A percentile compares a stretch with the other conserved stretches of the same genome.
phyloP scores from a whole-genome alignment of 148 eudicot genomes.

The Talinum fruticosum region DNA sequence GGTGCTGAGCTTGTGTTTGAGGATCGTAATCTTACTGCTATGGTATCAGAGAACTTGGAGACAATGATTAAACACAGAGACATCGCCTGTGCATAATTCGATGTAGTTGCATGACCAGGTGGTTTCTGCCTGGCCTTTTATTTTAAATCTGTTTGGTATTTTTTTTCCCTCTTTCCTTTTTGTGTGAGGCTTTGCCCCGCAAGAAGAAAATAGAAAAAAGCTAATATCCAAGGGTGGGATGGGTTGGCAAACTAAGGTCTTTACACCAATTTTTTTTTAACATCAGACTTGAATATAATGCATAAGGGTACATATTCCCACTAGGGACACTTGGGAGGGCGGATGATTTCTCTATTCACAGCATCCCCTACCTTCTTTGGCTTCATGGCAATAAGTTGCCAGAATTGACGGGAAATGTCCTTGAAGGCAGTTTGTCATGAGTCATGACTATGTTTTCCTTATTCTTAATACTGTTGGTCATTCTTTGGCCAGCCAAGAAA shows the following conservation, averaged over 20 bases:
- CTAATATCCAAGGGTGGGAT: neutral
- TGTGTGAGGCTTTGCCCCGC: too few species aligned
- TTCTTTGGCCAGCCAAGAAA: neutral
- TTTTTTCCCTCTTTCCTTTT: neutral
- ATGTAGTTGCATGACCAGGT: slow-evolving; percentile 14
- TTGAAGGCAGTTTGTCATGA: neutral
- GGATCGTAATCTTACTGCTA: slow-evolving; percentile 77
- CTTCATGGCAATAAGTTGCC: neutral
- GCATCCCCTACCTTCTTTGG: neutral
- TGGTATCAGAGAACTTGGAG: slow-evolving; percentile 78
- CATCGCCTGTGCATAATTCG: slow-evolving; percentile 42
- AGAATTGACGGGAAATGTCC: neutral
- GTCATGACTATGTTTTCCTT: neutral
- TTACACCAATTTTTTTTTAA: neutral
- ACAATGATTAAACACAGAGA: slow-evolving; percentile 63
- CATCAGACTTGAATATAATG: neutral
- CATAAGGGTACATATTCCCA: neutral
- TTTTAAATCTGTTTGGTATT: neutral
- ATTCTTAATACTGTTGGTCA: neutral
- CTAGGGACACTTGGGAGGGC: neutral
- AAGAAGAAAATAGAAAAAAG: too few species aligned
- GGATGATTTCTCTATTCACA: neutral
- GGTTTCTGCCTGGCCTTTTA: neutral
- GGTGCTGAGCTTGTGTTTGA: slow-evolving; percentile 80
- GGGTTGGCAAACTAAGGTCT: neutral